These are phyloP conservation scores for Aphanomyces euteiches DNA, from an alignment of 352 stramenopile genomes.

Conservation along the genomic window DNA sequence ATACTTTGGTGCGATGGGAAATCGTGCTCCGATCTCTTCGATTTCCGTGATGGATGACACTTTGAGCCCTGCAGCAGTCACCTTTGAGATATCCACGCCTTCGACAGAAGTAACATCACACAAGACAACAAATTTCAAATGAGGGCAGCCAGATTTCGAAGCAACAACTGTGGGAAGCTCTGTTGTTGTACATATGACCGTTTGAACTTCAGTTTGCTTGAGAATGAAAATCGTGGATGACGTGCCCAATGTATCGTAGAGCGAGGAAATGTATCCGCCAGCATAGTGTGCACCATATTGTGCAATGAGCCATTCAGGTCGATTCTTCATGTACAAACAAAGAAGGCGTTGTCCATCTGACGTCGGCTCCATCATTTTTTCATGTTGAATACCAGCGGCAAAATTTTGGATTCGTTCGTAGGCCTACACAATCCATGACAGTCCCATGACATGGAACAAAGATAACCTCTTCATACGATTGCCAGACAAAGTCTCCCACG, in stretches of 20 bases:
- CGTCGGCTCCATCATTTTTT: constrained; percentile 11
- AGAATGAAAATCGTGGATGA: constrained; percentile 63
- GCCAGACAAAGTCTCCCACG: constrained; percentile 37
- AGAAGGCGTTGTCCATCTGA: constrained; percentile 62
- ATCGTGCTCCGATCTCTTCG: constrained; percentile 11
- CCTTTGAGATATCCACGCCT: background rate
- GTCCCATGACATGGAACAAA: background rate
- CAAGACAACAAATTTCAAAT: constrained; percentile 41
- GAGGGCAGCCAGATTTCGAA: constrained; percentile 45
- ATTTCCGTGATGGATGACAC: constrained; percentile 11
- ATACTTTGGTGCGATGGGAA: background rate
- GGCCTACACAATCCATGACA: background rate
- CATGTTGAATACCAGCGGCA: background rate
- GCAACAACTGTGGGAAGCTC: constrained; percentile 57
- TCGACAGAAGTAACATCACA: background rate
- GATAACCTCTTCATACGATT: constrained; percentile 39
- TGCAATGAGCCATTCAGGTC: constrained; percentile 57
- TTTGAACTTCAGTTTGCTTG: constrained; percentile 63
- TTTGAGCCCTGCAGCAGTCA: background rate
- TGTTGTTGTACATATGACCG: constrained; percentile 52
- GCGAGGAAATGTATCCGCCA: constrained; percentile 55
- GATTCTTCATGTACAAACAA: constrained; percentile 71
- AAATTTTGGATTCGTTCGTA: constrained; percentile 24
- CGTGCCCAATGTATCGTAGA: constrained; percentile 74
- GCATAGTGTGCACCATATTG: constrained; percentile 53